Evolutionary conservation across 2,329 filamentous ascomycete genomes (phyloP), one percentile per base, ranked within the genome.

Genomic region (Diaporthe citri): DNA sequence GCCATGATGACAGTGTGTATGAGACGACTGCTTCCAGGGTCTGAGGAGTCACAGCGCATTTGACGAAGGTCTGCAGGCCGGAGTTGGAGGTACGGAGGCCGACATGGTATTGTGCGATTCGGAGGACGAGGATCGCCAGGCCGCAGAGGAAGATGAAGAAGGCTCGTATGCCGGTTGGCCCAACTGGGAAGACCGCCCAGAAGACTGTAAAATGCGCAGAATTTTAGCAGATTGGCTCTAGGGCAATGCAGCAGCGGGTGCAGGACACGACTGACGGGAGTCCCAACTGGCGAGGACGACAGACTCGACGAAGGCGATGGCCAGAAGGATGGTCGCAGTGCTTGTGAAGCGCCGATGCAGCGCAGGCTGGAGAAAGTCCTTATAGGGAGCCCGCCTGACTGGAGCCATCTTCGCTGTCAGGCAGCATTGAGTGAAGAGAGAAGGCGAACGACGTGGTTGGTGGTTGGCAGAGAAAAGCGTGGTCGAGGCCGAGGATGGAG

Each of bases 301-400:
- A 66, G 95, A 90, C 81, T 95, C 90, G 51, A 90, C 72, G 82
- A 97, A 97, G 81, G 94, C 95, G 73, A 95, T 87, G 64, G 88
- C 85, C 13, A 97, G 85, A 20, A 95, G 87, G 77, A 94, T 86
- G 20, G 90, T 88, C 64, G 93, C 93, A 17, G 95, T 95, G 77
- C 92, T 92, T 66, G 93, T 93, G 85, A 98, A 98, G 80, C 95
- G 91, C 80, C 94, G 90, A 84, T 98, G 96, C 77, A 98, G 87
- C 71, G 94, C 93, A 67, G 96, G 96, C 76, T 96, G 97, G 79
- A 98, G 87, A 83, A 97, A 97, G 86, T 98, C 95, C 87, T 95
- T 93, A 85, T 98, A 97, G 66, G 89, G 87, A 80, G 87, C 85
- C 81, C 83, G 90, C 88, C 87, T 91, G 85, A 86, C 88, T 82